Conservation (phyloP, 2,329 filamentous ascomycete species). For the Lecanicillium sp. region DNA sequence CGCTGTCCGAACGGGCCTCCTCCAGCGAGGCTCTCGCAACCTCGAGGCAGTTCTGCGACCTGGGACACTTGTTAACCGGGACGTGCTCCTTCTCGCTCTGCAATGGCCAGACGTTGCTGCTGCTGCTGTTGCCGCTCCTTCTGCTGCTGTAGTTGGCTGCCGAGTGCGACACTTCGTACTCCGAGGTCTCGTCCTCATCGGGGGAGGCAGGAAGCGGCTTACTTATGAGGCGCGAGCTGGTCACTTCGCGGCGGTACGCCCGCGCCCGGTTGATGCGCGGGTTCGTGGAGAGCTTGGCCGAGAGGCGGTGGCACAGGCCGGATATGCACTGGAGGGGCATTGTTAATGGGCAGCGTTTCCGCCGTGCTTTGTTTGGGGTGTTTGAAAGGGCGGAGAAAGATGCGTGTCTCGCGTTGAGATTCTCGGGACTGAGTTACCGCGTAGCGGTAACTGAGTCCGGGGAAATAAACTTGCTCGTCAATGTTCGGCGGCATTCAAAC, state of each 20-base stretch:
- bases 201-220: neutral
- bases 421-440: too few relatives aligned
- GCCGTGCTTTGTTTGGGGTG: too few relatives aligned
- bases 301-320: neutral
- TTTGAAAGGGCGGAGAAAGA: too few relatives aligned
- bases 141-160: too few relatives aligned
- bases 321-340: neutral
- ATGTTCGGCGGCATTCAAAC: too few relatives aligned
- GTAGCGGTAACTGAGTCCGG: neutral
- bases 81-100: neutral
- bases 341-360: neutral
- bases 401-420: too few relatives aligned
- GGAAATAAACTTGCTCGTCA: too few relatives aligned
- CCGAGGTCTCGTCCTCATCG: neutral
- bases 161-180: too few relatives aligned
- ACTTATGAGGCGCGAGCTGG: neutral
- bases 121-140: too few relatives aligned
- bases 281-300: neutral
- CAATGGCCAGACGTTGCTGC: too few relatives aligned
- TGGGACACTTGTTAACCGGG: neutral
- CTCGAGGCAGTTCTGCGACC: neutral
- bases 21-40: neutral
- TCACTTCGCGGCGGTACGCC: too few relatives aligned
- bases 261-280: neutral
- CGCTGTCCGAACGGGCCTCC: neutral